phyloP scores from a whole-genome alignment of 768 basidiomycete genomes.

The Paxillus involutus region DNA sequence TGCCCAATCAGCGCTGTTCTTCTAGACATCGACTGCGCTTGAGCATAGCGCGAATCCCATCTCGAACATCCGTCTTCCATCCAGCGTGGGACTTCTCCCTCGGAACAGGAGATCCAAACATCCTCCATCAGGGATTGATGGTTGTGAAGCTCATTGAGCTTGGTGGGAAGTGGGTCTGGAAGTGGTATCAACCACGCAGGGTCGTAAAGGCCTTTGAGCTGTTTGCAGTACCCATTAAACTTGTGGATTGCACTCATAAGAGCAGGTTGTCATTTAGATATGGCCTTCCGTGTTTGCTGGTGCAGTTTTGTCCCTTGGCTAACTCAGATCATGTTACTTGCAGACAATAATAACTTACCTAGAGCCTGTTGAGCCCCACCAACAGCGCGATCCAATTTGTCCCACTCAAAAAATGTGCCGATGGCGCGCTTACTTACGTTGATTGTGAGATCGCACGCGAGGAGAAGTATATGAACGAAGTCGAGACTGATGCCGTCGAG shows the following conservation, averaged over 20 bases:
- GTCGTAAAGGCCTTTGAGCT: slow-evolving; percentile 15
- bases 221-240: slow-evolving; percentile 29
- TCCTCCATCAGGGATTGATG: slow-evolving; percentile 33
- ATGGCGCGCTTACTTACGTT: slow-evolving; percentile 36
- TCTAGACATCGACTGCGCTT: slow-evolving; percentile 29
- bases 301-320: slow-evolving; percentile 29
- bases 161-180: slow-evolving; percentile 30
- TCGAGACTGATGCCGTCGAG: slow-evolving; percentile 28
- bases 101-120: slow-evolving; percentile 31
- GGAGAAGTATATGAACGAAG: slow-evolving; percentile 32
- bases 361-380: slow-evolving; percentile 28
- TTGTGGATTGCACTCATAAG: slow-evolving; percentile 24
- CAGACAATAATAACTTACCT: background rate
- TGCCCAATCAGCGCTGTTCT: slow-evolving; percentile 24
- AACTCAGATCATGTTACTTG: background rate
- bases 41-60: slow-evolving; percentile 31
- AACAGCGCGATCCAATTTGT: slow-evolving; percentile 35
- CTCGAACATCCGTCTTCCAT: slow-evolving; percentile 31
- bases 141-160: slow-evolving; percentile 17
- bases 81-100: slow-evolving; percentile 27
- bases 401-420: slow-evolving; percentile 38
- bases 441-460: slow-evolving; percentile 39
- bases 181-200: slow-evolving; percentile 31
- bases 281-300: slow-evolving; percentile 28
- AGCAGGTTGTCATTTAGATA: slow-evolving; percentile 26